Base-by-base conservation (phyloP, 768 basidiomycete species). In the Coprinellus aureogranulatus region DNA sequence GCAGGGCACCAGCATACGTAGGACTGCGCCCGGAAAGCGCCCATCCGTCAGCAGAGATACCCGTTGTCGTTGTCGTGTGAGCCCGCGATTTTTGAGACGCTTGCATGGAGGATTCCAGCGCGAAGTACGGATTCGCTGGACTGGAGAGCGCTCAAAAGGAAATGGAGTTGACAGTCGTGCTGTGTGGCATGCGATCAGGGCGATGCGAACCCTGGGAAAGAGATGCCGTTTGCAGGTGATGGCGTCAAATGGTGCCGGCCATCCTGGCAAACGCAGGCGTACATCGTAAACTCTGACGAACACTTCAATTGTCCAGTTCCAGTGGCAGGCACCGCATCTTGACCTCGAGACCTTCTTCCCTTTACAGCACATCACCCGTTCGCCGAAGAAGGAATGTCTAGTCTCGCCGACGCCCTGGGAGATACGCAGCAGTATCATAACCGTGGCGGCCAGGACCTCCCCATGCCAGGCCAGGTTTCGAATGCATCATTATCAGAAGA, bases 351-450 rank as follows among this genome's bases (percentile, higher is more conserved):
- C 51, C 46, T 27, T 2, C 9, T 14, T n/a, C n/a, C n/a, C n/a
- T n/a, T n/a, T n/a, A n/a, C n/a, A n/a, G n/a, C n/a, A n/a, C n/a
- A n/a, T n/a, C n/a, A n/a, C n/a, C n/a, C n/a, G n/a, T n/a, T n/a
- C n/a, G n/a, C n/a, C n/a, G n/a, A n/a, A n/a, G n/a, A n/a, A n/a
- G n/a, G 34, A 18, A 86, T 86, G 85, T 86, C 85, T 41, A 85
- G 82, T 34, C 71, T 86, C 31, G 83, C 84, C 47, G 82, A 81
- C 48, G 84, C 84, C 3, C 72, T 86, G 27, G 81, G 77, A 60
- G 74, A 73, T 37, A 54, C 55, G 60, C 61, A 51, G 45, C 62
- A 39, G 42, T 53, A 60, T 47, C 48, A 48, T 11, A n/a, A 37
- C 44, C 46, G 44, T 27, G 46, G 54, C 58, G 47, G 45, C 30